Evolutionary conservation across 2,329 filamentous ascomycete species (phyloP), one percentile per base, ranked within the genome.

Genomic region (Parastagonospora nodorum): DNA sequence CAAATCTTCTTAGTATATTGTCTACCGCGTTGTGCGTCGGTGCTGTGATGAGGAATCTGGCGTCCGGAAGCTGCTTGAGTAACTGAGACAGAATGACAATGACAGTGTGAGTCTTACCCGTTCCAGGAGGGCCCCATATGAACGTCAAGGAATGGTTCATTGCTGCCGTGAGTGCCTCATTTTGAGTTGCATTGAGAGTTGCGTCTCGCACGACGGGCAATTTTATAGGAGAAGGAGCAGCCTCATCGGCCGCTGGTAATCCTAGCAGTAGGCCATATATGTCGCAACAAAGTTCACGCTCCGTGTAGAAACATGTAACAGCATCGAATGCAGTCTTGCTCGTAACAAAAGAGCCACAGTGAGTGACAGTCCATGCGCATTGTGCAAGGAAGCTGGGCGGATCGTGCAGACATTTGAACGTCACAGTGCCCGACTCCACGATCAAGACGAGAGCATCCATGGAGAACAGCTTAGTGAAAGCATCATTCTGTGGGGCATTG

Each of bases 21-120:
- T 79, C 75, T 0, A 79, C 76, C 8, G 76, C 76, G 47, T 77
- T 78, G 50, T 80, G 76, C 0, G 76, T 78, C 10, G 77, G 76
- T 0, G 77, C 76, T 6, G 74, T 72, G 5, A 79, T 68, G 0
- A 78, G 58, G 24, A 78, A 63, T 1, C 53, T 58, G 5, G 54
- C 53, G n/a, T 54, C 40, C 1, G 56, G 49, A 6, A 70, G 48
- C 14, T 49, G 45, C 6, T 45, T 45, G 16, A 73, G 63, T n/a
- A 78, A 43, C 4, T 66, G 63, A 4, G 58, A 53, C 12, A 79
- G 59, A 24, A 78, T 75, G 16, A 68, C 64, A 1, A 77, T 72
- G 6, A 77, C 72, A 0, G 75, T 78, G 31, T 75, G 69, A 0
- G 76, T 78, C 51, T 79, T 79, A 4, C 76, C 76, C 1, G 77